These are phyloP conservation scores for Pseudovirgaria hyperparasitica DNA, from an alignment of 2,329 filamentous ascomycete species.

Conservation along the genomic window DNA sequence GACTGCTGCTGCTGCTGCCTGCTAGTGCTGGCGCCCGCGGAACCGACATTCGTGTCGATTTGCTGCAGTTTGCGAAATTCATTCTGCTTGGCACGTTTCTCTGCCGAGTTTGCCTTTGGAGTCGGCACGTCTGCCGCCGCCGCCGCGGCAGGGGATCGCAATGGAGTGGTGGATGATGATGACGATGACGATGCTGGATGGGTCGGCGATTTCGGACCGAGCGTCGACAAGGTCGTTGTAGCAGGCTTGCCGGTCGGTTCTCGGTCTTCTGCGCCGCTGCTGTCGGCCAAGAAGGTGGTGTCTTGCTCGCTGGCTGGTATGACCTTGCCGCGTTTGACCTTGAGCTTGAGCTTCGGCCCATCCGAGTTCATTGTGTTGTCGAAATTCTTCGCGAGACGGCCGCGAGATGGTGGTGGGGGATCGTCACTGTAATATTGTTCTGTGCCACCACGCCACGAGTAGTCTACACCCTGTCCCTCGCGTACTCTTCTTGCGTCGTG, in stretches of 20 bases:
- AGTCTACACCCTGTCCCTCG: constrained; percentile 26
- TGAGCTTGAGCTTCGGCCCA: constrained; percentile 28
- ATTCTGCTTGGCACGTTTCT: constrained; percentile 13
- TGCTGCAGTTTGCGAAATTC: constrained; percentile 14
- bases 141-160: neutral
- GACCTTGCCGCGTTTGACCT: constrained; percentile 21
- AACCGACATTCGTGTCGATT: constrained; percentile 6
- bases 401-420: constrained; percentile 13
- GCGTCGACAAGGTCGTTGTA: constrained; percentile 16
- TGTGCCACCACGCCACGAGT: constrained; percentile 8
- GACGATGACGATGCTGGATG: no score
- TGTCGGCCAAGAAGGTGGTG: constrained; percentile 40
- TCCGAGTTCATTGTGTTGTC: constrained; percentile 11
- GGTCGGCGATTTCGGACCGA: constrained; percentile 17
- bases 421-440: no score
- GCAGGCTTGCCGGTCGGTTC: constrained; percentile 13
- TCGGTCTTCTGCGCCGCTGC: constrained; percentile 38
- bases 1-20: constrained; percentile 11
- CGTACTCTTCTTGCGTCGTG: constrained; percentile 54
- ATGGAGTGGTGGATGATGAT: constrained; percentile 9
- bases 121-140: constrained; percentile 12
- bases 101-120: constrained; percentile 11
- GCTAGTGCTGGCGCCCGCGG: constrained; percentile 5
- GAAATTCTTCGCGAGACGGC: constrained; percentile 15
- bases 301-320: constrained; percentile 17